Evolutionary conservation across 495 filamentous ascomycete species (phyloP).

Genomic region (Penicillium steckii): DNA sequence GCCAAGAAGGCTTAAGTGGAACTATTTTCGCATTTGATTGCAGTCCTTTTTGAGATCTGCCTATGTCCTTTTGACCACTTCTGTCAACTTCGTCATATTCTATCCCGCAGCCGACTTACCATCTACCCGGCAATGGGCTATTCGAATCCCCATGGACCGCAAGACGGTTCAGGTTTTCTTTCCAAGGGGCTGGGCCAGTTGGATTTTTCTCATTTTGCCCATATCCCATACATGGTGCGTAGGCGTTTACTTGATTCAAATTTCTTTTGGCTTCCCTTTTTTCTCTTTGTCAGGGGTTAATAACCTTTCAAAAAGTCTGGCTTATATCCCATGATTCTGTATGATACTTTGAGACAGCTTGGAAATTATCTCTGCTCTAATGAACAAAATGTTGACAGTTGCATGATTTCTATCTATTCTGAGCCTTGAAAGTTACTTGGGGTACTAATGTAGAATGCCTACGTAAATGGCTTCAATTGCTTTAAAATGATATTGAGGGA

Average conservation of each 20-base stretch:
- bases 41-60: not conserved
- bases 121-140: not conserved
- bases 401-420: no score
- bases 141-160: constrained; percentile 1
- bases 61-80: not conserved
- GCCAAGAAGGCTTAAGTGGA: constrained; percentile 11
- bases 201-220: constrained; percentile 1
- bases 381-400: no score
- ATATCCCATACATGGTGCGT: constrained; percentile 11
- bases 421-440: no score
- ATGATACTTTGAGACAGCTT: constrained; percentile 1
- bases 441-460: no score
- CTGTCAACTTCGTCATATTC: not conserved
- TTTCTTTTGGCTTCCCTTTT: constrained; percentile 3
- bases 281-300: constrained; percentile 1
- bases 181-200: constrained; percentile 15
- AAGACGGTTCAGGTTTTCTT: constrained; percentile 1
- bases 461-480: no score
- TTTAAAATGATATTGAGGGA: no score
- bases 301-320: constrained; percentile 8
- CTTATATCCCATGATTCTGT: constrained; percentile 5
- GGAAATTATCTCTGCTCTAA: constrained; percentile 9
- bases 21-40: not conserved
- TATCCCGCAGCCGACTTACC: not conserved
- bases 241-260: constrained; percentile 11